Conservation (phyloP, 2,329 filamentous ascomycete species). For the Juglanconis oblonga region DNA sequence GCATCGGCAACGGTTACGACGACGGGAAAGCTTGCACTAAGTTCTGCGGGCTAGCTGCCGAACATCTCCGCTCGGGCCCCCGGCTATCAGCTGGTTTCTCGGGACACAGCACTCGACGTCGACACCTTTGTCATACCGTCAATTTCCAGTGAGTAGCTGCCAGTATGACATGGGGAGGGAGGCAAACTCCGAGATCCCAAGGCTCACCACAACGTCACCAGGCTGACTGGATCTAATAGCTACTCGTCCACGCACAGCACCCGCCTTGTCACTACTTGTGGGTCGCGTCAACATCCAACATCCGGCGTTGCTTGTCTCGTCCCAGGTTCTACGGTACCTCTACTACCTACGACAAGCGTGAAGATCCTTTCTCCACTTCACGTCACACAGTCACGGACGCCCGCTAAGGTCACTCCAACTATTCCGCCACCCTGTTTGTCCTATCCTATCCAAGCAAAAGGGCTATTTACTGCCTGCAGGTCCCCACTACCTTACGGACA, state of each 20-base stretch:
- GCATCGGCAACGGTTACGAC: conserved; percentile 10
- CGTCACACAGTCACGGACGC: conserved; percentile 11
- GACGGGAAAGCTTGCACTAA: conserved; percentile 5
- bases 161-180: neutral
- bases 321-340: conserved; percentile 1
- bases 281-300: neutral
- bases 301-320: conserved; percentile 1
- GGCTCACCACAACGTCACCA: neutral
- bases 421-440: neutral
- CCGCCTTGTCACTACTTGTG: conserved; percentile 1
- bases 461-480: neutral
- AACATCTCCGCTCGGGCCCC: conserved; percentile 4
- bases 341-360: conserved; percentile 1
- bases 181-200: neutral
- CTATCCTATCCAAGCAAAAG: neutral
- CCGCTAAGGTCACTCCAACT: conserved; percentile 1
- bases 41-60: conserved; percentile 8
- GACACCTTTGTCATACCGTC: neutral
- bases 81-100: neutral
- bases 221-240: conserved; percentile 5
- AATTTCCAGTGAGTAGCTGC: conserved; percentile 2
- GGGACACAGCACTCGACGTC: neutral
- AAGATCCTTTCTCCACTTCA: neutral
- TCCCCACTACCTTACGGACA: neutral
- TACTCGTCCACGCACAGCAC: neutral